Base-by-base conservation (phyloP, 352 stramenopile species). In the Phytophthora palmivora region DNA sequence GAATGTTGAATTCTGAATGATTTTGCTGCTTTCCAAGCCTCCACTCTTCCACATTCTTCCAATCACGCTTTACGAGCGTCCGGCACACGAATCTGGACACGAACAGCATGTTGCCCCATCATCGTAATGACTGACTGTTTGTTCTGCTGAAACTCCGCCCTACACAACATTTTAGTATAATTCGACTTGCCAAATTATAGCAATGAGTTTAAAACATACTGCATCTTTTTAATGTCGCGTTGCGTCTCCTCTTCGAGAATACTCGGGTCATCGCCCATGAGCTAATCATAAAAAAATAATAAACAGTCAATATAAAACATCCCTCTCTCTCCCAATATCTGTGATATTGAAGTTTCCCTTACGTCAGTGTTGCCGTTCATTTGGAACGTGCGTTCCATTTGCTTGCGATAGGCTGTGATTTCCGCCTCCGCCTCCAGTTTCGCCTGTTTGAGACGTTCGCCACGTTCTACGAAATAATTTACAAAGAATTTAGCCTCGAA, bases 361-460 rank as follows among this genome's bases (percentile, higher is more conserved):
- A 94, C 84, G 41, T 94, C 82, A 37, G 77, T 91, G 60, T 91
- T 91, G 65, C 68, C 81, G 74, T 88, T 94, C 81, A 92, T 90
- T n/a, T 96, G 87, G 76, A 94, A 96, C 6, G 76, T 74, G 52
- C 86, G 85, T 67, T 96, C 85, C 71, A 95, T 90, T 62, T 95
- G 80, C 43, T 88, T 87, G 39, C 87, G 82, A 71, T 91, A 96
- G 12, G 83, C 86, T 37, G 86, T 87, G 58, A 93, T 93, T 63
- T 95, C 79, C 0, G 83, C 84, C 55, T 96, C 87, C 3, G 88
- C 87, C 59, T 96, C 88, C 47, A 92, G 76, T 64, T 95, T 96
- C 38, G 88, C 88, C 71, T 95, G 85, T 56, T 96, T 96, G 34
- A 96, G 66, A 24, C 88, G 85, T 63, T 96, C 88, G 22, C 85